Percentiles rank a stretch among this genome's conserved stretches.
phyloP scores from a whole-genome alignment of 2,329 filamentous ascomycete genomes.

The Camillea tinctor region DNA sequence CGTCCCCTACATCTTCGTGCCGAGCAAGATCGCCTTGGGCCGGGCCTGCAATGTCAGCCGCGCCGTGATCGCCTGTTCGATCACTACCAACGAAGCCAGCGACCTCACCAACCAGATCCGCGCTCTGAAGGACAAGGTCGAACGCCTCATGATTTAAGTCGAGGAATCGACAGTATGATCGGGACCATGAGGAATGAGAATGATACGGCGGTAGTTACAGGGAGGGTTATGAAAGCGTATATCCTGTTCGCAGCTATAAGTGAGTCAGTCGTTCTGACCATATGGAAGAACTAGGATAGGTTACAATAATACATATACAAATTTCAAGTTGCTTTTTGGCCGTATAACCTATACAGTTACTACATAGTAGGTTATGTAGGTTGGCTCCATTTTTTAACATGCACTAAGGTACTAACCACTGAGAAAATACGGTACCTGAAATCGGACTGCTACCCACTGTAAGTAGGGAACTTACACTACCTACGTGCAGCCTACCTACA shows the following conservation, averaged over 20 bases:
- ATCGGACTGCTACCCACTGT: not conserved
- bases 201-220: not conserved
- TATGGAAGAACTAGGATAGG: not conserved
- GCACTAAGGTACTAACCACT: not conserved
- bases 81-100: slow-evolving; percentile 88
- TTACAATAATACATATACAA: no score
- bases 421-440: no score
- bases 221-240: not conserved
- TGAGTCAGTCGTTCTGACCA: not conserved
- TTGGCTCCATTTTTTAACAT: no score
- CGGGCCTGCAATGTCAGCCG: slow-evolving; percentile 87
- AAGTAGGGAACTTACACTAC: not conserved
- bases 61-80: slow-evolving; percentile 77
- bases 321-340: no score
- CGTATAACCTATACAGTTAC: no score
- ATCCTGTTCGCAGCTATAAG: not conserved
- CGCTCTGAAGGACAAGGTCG: slow-evolving; percentile 89
- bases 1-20: slow-evolving; percentile 48
- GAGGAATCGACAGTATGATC: slow-evolving; percentile 9
- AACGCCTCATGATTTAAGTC: slow-evolving; percentile 85
- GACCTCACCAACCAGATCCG: slow-evolving; percentile 88
- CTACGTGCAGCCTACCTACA: no score
- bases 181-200: slow-evolving; percentile 3
- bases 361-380: not conserved
- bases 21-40: slow-evolving; percentile 74